Conservation (phyloP, 2,329 filamentous ascomycete species). For the Eutypella sp. region DNA sequence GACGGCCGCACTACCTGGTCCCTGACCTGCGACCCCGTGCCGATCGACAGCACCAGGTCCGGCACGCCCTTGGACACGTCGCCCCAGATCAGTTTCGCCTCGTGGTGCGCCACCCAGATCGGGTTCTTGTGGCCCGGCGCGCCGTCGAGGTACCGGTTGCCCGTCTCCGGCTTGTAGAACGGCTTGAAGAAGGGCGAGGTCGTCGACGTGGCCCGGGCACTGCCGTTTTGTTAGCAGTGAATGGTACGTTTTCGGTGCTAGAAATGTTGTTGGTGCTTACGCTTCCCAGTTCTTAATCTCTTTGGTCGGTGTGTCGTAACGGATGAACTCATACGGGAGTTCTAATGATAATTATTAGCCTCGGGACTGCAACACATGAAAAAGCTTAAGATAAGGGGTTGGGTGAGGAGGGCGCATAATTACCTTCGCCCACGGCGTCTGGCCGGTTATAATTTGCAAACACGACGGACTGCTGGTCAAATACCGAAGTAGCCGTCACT, state of each 20-base stretch:
- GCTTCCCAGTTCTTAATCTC: constrained; percentile 28
- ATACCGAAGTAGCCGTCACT: constrained; percentile 19
- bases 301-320: constrained; percentile 21
- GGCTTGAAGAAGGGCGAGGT: constrained; percentile 26
- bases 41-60: constrained; percentile 25
- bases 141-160: constrained; percentile 19
- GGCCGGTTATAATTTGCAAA: constrained; percentile 29
- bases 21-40: constrained; percentile 24
- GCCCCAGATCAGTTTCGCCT: constrained; percentile 23
- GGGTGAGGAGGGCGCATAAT: background rate
- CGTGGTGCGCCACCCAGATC: constrained; percentile 21
- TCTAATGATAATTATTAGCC: constrained; percentile 10
- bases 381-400: too few relatives aligned
- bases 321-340: constrained; percentile 22
- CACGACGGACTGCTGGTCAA: constrained; percentile 21
- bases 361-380: constrained; percentile 1
- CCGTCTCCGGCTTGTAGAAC: constrained; percentile 22
- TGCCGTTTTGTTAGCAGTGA: constrained; percentile 6
- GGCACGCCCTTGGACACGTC: constrained; percentile 18
- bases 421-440: constrained; percentile 19
- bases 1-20: constrained; percentile 10
- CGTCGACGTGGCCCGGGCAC: constrained; percentile 26
- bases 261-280: too few relatives aligned
- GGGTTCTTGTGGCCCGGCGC: constrained; percentile 21
- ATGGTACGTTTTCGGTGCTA: background rate